Base-by-base conservation (phyloP, 768 basidiomycete species). In the Coprinopsis sp. region DNA sequence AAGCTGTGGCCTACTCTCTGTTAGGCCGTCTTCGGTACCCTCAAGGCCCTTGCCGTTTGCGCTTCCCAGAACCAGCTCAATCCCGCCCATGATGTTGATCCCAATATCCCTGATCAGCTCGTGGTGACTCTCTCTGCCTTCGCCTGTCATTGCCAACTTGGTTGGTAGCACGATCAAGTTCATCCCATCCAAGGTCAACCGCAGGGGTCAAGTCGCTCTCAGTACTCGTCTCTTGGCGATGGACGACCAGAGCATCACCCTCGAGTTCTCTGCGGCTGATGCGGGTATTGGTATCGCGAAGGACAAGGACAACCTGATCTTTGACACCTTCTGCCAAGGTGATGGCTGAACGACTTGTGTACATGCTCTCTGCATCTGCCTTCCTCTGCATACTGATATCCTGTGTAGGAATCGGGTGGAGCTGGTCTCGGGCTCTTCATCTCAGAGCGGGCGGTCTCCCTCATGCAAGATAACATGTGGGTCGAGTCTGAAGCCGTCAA, bases 381-480 rank as follows among this genome's bases (percentile, higher is more conserved):
- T 46, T 13, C 43, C 38, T 43, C 29, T 29, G 29, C 25, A 18
- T 2, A 33, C 2, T 36, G 39, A 33, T 39, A 28, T 52, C 51
- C 16, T 30, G 36, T 40, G 11, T 56, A 91, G 87, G 93, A 97
- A 75, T 97, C 96, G 54, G 95, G 95, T 52, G 95, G 95, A 31
- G 97, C 95, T 0, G 95, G 95, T 58, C 75, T 99, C 2, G 95
- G 95, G 10, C 75, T 98, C 36, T 97, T 94, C 8, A 98, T 99
- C 58, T 98, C 95, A 34, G 97, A 97, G 62, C 87, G 94, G 1
- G 82, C 98, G 19, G 95, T 98, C 14, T 85, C 84, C 37, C 84
- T 99, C 56, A 99, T 99, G 96, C 83, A 91, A 56, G 96, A 96
- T 37, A 91, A 95, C 59, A 90, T 99, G 76, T 99, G 96, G 96